phyloP scores from a whole-genome alignment of 129 eudicot species.

The Escallonia herrerae region DNA sequence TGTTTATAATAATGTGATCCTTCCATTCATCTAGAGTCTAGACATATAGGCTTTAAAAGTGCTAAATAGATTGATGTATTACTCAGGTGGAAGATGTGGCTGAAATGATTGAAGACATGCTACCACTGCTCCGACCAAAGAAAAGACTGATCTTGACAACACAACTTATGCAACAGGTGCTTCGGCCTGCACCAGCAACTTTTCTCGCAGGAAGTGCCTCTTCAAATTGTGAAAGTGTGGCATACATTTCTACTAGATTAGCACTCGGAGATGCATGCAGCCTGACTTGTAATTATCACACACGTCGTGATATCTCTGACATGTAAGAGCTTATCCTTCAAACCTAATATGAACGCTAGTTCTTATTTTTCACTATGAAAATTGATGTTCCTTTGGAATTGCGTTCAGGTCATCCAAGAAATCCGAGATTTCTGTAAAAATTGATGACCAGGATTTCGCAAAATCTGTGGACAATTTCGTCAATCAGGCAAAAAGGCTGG shows the following conservation, averaged over 20 bases:
- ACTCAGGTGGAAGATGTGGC: constrained; percentile 31
- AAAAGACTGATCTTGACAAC: constrained; percentile 48
- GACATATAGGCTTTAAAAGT: constrained; percentile 2
- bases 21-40: background rate
- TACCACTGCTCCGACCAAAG: constrained; percentile 22
- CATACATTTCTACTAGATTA: constrained; percentile 43
- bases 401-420: constrained; percentile 32
- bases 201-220: constrained; percentile 41
- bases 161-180: constrained; percentile 56
- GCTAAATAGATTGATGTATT: constrained; percentile 7
- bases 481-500: constrained; percentile 36
- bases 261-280: constrained; percentile 53
- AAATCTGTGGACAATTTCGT: constrained; percentile 35
- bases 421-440: constrained; percentile 22
- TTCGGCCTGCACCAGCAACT: constrained; percentile 45
- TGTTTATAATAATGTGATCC: constrained; percentile 1
- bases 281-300: constrained; percentile 22
- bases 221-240: constrained; percentile 37
- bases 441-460: constrained; percentile 18
- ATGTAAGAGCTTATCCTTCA: constrained; percentile 31
- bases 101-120: constrained; percentile 17
- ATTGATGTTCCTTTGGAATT: constrained; percentile 3
- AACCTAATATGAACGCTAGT: background rate
- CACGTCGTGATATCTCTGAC: constrained; percentile 15
- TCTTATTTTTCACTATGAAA: background rate